A percentile compares a stretch with the other conserved stretches of the same genome.
These are phyloP conservation scores for Trichosporon sp. DNA, from an alignment of 1,284 basidiomycete species.

Conservation along the genomic window DNA sequence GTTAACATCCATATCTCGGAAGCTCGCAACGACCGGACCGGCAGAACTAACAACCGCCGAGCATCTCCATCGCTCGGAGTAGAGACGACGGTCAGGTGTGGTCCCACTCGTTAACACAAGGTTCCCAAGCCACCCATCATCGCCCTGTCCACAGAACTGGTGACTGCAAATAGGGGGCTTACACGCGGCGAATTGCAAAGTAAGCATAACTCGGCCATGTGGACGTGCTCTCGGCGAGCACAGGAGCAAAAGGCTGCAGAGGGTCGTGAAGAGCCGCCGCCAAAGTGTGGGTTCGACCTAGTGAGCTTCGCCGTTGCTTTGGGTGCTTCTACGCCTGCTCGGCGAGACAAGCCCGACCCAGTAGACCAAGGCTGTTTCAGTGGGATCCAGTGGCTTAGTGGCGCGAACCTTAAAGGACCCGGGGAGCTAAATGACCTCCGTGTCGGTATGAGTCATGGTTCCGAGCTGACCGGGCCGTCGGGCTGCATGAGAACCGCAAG, in stretches of 20 bases:
- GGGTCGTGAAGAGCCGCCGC: neutral
- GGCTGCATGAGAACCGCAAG: neutral
- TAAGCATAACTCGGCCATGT: slow-evolving; percentile 19
- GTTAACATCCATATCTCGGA: neutral
- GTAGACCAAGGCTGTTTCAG: neutral
- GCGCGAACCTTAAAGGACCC: slow-evolving; percentile 17
- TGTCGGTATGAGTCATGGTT: neutral
- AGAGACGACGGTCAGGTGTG: neutral
- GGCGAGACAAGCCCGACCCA: neutral
- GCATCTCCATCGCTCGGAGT: neutral
- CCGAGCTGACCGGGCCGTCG: neutral
- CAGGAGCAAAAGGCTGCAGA: neutral
- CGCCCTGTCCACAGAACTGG: slow-evolving; percentile 6
- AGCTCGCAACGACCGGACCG: neutral
- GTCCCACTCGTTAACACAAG: neutral
- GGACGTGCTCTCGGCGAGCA: neutral
- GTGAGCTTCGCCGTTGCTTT: neutral
- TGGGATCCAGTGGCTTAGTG: slow-evolving; percentile 18
- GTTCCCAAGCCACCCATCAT: neutral
- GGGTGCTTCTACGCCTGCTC: neutral
- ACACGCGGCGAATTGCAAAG: neutral
- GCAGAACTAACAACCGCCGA: neutral
- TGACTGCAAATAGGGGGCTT: slow-evolving; percentile 11
- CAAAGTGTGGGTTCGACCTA: neutral
- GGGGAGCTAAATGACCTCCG: slow-evolving; percentile 7